phyloP scores from a whole-genome alignment of 441 rosid species.

The Pelargonium fulgidum region DNA sequence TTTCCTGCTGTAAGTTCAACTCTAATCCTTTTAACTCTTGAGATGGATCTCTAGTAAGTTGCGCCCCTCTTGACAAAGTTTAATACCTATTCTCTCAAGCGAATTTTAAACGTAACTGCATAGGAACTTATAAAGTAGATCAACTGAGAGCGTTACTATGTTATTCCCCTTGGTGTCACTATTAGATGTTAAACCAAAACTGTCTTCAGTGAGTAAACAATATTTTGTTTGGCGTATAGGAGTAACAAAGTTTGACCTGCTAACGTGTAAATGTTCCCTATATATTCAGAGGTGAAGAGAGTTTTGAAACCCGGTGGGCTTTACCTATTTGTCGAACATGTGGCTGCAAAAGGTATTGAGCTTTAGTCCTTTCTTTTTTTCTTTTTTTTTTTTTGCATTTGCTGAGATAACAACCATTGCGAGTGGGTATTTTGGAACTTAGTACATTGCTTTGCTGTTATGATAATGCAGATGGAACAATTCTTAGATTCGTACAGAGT shows the following conservation, averaged over 20 bases:
- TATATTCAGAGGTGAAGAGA: constrained; percentile 61
- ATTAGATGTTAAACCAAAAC: neutral
- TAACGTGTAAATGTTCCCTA: neutral
- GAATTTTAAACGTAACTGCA: no score
- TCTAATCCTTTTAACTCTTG: neutral
- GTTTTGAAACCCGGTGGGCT: constrained; percentile 74
- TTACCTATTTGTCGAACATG: constrained; percentile 80
- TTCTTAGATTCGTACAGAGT: constrained; percentile 49
- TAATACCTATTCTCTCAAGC: no score
- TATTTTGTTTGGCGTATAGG: neutral
- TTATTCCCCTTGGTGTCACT: neutral
- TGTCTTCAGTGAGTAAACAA: neutral
- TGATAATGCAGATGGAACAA: constrained; percentile 57
- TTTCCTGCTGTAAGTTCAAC: neutral
- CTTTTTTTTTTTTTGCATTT: no score
- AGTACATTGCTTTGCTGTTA: neutral
- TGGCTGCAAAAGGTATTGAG: constrained; percentile 67
- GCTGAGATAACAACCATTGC: neutral
- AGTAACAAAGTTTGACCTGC: neutral
- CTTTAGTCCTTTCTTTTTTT: neutral
- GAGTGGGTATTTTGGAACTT: neutral
- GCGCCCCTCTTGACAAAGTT: no score
- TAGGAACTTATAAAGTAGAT: no score
- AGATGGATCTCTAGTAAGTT: no score
- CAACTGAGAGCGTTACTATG: no score